phyloP scores from a whole-genome alignment of 306 rosid genomes.

The Prunus mira region DNA sequence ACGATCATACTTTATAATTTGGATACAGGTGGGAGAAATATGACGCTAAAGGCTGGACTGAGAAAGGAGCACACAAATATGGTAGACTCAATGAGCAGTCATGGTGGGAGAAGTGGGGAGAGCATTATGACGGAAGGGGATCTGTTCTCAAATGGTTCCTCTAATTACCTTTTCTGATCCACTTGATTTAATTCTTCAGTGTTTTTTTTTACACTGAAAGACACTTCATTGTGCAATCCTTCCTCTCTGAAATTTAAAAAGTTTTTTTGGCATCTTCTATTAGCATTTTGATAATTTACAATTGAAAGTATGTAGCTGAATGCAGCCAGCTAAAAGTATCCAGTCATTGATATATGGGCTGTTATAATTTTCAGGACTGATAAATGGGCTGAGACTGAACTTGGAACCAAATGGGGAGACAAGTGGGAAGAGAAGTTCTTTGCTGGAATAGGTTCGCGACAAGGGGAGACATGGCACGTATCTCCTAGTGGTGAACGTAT shows the following conservation, averaged over 20 bases:
- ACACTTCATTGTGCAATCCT: conserved; percentile 1
- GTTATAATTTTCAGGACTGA: conserved; percentile 67
- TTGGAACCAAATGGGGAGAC: conserved; percentile 99
- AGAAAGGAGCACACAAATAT: conserved; percentile 94
- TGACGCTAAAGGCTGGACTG: conserved; percentile 98
- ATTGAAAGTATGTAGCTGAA: background rate
- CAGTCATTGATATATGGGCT: background rate
- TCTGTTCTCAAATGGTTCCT: conserved; percentile 94
- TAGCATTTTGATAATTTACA: background rate
- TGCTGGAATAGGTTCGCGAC: conserved; percentile 87
- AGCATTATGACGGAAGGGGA: conserved; percentile 94
- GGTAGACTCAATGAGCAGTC: conserved; percentile 97
- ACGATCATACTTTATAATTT: conserved; percentile 24
- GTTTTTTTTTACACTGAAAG: background rate
- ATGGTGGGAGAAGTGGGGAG: conserved; percentile 99
- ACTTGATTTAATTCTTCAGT: conserved; percentile 5
- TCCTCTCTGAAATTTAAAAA: background rate
- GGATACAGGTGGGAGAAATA: conserved; percentile 92
- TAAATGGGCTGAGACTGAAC: conserved; percentile 97
- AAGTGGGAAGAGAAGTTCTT: conserved; percentile 99
- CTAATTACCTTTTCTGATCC: conserved; percentile 16
- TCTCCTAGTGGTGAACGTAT: conserved; percentile 86
- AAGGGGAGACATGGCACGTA: conserved; percentile 98
- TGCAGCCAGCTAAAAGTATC: background rate
- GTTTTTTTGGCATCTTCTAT: background rate